Conservation (phyloP, 2,329 filamentous ascomycete genomes). For the Fusarium siculi region DNA sequence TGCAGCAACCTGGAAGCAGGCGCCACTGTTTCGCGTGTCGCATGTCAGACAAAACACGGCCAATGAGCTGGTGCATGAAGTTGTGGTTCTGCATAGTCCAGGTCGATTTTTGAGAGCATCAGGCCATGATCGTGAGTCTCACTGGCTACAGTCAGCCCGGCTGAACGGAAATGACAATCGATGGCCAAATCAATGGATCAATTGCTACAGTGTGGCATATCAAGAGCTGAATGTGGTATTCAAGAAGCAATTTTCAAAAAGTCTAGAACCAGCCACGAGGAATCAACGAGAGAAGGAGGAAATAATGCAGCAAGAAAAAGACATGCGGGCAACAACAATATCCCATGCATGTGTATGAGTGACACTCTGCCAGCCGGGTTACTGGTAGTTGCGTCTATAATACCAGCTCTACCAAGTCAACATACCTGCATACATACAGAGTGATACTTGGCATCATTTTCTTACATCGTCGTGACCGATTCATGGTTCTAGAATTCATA, state of each 20-base stretch:
- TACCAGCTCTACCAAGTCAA: slow-evolving; percentile 6
- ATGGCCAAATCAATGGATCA: slow-evolving; percentile 1
- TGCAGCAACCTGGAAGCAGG: neutral
- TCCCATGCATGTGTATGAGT: slow-evolving; percentile 25
- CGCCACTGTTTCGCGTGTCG: slow-evolving; percentile 15
- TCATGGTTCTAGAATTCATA: slow-evolving; percentile 10
- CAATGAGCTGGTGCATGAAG: slow-evolving; percentile 22
- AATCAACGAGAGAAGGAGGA: neutral
- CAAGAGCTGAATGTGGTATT: neutral
- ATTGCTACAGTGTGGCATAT: slow-evolving; percentile 2
- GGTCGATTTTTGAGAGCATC: slow-evolving; percentile 24
- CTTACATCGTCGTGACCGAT: neutral
- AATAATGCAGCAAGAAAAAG: slow-evolving; percentile 4
- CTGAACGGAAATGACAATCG: slow-evolving; percentile 7
- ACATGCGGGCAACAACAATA: neutral
- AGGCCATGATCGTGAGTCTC: slow-evolving; percentile 29
- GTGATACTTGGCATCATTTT: slow-evolving; percentile 1
- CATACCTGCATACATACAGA: neutral
- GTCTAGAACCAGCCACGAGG: slow-evolving; percentile 19
- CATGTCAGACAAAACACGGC: slow-evolving; percentile 27
- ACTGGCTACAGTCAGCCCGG: slow-evolving; percentile 5
- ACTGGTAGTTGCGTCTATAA: neutral
- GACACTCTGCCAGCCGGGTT: slow-evolving; percentile 1
- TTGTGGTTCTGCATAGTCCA: slow-evolving; percentile 9
- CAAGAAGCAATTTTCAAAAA: slow-evolving; percentile 14